Evolutionary conservation across 2,329 filamentous ascomycete genomes (phyloP), one percentile per base, ranked within the genome.

Genomic region (Purpureocillium takamizusanense): DNA sequence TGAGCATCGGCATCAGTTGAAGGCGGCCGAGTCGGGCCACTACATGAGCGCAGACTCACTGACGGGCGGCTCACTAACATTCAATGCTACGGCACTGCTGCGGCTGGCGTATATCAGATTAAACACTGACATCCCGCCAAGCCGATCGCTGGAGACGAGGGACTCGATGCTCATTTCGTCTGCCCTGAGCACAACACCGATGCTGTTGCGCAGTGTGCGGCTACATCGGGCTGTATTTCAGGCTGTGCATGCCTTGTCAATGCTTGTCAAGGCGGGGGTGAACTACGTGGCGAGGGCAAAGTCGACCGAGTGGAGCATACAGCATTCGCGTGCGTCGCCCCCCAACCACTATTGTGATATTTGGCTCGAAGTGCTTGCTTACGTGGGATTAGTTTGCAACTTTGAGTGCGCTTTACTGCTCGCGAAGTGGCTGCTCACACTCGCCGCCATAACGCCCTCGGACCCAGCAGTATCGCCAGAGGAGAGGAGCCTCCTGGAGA

Each of bases 181-280:
- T 29, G 72, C 76, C 2, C 70, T 85, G 44, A 69, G 69, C 38
- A 68, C 72, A 35, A 74, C 74, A 14, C 76, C 78, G 1, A 62
- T 73, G 18, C 67, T 82, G 10, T 65, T 73, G 15, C 69, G 81
- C 37, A 79, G 72, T 38, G 62, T 71, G 15, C 72, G 75, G 25
- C 66, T 83, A 17, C 77, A 75, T 27, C 66, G 78, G 33, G 81
- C 80, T 1, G 72, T 84, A 0, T 70, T 82, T 21, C 81, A 85
- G 49, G 76, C 78, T 2, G 75, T 81, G 21, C 81, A 84, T 51
- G 79, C 81, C 1, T 61, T 86, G 28, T 80, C 78, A 4, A 78
- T 83, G 63, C 62, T 81, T 17, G 75, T 82, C 42, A 81, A 79
- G 52, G 66, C 70, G 12, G 76, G 76, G 0, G 74, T 80, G 15